These are phyloP conservation scores for Tetrapisispora pingtungensis DNA, from an alignment of 805 yeast species.

Conservation along the genomic window DNA sequence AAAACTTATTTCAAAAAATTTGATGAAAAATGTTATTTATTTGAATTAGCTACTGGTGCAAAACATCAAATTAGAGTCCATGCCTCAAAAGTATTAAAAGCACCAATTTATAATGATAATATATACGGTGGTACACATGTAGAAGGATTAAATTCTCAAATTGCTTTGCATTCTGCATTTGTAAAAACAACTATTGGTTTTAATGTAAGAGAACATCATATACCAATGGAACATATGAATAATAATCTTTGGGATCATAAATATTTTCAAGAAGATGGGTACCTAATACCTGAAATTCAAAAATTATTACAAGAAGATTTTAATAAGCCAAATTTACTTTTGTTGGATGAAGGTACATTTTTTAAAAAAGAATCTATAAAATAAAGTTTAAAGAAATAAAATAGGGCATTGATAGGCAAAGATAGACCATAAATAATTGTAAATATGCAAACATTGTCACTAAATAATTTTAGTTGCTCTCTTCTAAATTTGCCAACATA, in stretches of 20 bases:
- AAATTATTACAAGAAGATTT: constrained; percentile 2
- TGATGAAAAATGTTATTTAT: constrained; percentile 16
- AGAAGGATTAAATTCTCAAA: constrained; percentile 12
- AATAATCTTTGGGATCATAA: constrained; percentile 4
- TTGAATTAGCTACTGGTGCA: constrained; percentile 32
- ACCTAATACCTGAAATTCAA: constrained; percentile 2
- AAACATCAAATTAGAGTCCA: constrained; percentile 35
- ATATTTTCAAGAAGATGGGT: constrained; percentile 4
- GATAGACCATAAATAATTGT: too few species aligned
- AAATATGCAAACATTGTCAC: not conserved
- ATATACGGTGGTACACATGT: constrained; percentile 16
- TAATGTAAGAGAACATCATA: constrained; percentile 15
- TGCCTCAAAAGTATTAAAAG: constrained; percentile 12
- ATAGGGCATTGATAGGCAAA: too few species aligned
- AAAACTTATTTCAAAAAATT: constrained; percentile 11
- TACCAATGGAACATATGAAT: constrained; percentile 15
- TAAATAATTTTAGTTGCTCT: not conserved
- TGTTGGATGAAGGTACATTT: not conserved
- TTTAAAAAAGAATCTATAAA: too few species aligned
- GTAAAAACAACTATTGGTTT: constrained; percentile 29
- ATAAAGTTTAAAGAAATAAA: too few species aligned
- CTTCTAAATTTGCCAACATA: constrained; percentile 23
- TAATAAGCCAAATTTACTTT: not conserved
- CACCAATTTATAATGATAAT: constrained; percentile 27
- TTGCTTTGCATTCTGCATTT: constrained; percentile 33